These are phyloP conservation scores for Brachypodium distachyon DNA, from an alignment of 202 grass and related monocot genomes.

Conservation along the genomic window DNA sequence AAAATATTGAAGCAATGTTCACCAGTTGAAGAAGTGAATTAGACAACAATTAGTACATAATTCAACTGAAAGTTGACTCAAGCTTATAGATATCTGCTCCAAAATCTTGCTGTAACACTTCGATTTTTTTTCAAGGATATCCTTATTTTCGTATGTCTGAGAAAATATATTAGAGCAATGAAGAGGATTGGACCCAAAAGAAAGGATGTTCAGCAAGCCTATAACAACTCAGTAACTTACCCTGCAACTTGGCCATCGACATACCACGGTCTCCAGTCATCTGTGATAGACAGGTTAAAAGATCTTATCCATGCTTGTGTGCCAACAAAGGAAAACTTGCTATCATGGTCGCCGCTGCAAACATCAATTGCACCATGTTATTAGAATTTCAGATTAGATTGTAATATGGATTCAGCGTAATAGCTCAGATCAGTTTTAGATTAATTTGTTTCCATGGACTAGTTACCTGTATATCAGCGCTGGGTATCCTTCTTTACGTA, in stretches of 20 bases:
- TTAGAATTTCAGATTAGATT: background rate
- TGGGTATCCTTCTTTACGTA: constrained; percentile 30
- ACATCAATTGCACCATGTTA: background rate
- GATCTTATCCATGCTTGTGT: constrained; percentile 59
- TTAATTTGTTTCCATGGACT: background rate
- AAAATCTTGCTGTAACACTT: background rate
- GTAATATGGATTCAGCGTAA: background rate
- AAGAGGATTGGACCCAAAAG: background rate
- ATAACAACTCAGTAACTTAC: constrained; percentile 24
- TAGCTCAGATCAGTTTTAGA: background rate
- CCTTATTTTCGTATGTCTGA: background rate
- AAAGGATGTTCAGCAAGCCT: background rate
- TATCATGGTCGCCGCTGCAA: constrained; percentile 61
- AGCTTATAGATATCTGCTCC: background rate
- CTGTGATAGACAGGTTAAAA: constrained; percentile 46
- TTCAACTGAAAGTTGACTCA: background rate
- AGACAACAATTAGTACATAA: background rate
- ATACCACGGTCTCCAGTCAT: constrained; percentile 58
- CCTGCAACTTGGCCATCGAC: constrained; percentile 50
- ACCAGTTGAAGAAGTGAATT: background rate
- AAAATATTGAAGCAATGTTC: background rate
- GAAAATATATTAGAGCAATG: background rate
- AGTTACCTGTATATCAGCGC: constrained; percentile 17
- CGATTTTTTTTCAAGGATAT: background rate
- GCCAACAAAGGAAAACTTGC: background rate